Base-by-base conservation (phyloP, 2,329 filamentous ascomycete genomes). In the Pseudonectria buxi region DNA sequence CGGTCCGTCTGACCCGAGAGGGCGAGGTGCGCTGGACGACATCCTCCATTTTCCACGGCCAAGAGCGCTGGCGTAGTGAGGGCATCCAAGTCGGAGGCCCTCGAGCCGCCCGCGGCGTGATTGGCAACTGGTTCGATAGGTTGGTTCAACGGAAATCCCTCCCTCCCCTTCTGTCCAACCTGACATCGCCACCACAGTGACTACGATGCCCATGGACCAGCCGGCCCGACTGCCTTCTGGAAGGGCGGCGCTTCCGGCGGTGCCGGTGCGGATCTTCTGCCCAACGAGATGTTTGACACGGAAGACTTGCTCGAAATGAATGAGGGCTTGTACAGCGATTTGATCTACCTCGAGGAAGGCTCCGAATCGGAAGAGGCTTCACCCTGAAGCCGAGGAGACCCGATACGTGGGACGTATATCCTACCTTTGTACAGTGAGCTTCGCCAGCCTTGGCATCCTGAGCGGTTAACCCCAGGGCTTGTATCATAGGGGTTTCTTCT, bases 101-200 rank as follows among this genome's bases (percentile, higher is more conserved):
- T 2, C 61, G 65, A 32, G 81, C 79, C 6, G 76, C 72, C 6
- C 69, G 83, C 7, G 83, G 83, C 1, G 76, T 87, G 0, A 53
- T 87, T 2, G 84, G 85, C 1, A 81, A 77, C 33, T 90, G 85
- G 85, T 89, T 87, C 50, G 83, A 86, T 49, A 81, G 78, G 76
- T 79, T 62, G 41, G 64, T 51, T 16, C 9, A n/a, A n/a, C n/a
- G n/a, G n/a, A n/a, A n/a, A n/a, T n/a, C n/a, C n/a, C n/a, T n/a
- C n/a, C 10, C 6, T 16, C 16, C 13, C 14, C 16, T 10, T 6
- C 26, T 28, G 3, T 12, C 14, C 14, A 14, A 10, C 10, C n/a
- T 28, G 6, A n/a, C 9, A 18, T 14, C 16, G 13, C 24, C 14
- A 10, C 12, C n/a, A 26, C 33, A 78, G 75, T 47, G 76, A 86